These are phyloP conservation scores for Boletus pseudo-olivaceus DNA, from an alignment of 768 basidiomycete genomes.

Conservation along the genomic window DNA sequence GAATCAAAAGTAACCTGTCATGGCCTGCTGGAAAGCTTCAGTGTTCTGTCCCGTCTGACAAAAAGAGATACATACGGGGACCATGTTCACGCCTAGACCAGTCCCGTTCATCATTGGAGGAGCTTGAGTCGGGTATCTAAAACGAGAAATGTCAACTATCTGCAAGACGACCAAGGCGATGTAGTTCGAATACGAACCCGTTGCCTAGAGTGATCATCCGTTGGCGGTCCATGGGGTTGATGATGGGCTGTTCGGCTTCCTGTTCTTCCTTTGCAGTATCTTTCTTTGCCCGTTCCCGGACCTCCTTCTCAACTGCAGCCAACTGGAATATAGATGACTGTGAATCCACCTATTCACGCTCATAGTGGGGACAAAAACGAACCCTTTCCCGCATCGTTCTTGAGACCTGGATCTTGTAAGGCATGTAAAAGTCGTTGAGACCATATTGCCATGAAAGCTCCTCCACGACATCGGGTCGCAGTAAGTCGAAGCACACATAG, in stretches of 20 bases:
- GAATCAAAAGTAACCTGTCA: conserved; percentile 58
- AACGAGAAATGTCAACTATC: conserved; percentile 1
- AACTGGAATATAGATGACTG: conserved; percentile 42
- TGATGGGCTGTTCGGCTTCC: conserved; percentile 82
- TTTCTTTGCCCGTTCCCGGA: conserved; percentile 83
- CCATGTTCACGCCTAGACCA: conserved; percentile 45
- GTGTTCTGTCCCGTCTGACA: background rate
- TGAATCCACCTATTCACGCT: conserved; percentile 8
- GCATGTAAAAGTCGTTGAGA: conserved; percentile 97
- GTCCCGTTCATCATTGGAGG: conserved; percentile 58
- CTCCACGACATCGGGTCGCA: conserved; percentile 88
- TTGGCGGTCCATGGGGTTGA: conserved; percentile 71
- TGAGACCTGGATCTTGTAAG: conserved; percentile 87
- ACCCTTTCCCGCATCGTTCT: conserved; percentile 78
- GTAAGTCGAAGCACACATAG: conserved; percentile 92
- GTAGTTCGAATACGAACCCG: conserved; percentile 35
- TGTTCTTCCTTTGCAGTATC: conserved; percentile 86
- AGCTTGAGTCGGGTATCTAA: conserved; percentile 60
- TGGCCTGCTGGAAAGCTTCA: conserved; percentile 37
- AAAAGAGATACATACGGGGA: conserved; percentile 47
- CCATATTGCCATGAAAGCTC: conserved; percentile 96
- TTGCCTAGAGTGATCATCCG: conserved; percentile 71
- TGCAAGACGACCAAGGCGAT: background rate
- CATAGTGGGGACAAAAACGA: conserved; percentile 5
- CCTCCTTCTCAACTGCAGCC: conserved; percentile 79